Conservation (phyloP, 148 eudicot genomes). For the Vaccinium macrocarpon region DNA sequence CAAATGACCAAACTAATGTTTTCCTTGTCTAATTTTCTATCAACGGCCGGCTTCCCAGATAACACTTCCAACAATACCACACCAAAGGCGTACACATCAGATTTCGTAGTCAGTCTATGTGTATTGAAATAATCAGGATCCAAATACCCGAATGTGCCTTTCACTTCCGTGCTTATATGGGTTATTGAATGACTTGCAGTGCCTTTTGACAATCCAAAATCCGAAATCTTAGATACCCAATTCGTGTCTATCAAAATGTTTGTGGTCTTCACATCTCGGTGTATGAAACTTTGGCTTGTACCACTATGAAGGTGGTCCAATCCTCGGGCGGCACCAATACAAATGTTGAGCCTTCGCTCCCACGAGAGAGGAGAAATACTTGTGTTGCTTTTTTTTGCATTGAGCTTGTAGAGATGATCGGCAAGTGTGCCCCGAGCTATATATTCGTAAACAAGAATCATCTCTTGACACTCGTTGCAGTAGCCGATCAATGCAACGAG, state of each 20-base stretch:
- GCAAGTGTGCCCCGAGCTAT: not conserved
- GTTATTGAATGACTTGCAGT: too few species aligned
- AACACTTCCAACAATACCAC: too few species aligned
- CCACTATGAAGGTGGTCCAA: not conserved
- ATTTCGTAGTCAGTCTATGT: too few species aligned
- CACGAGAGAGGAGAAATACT: not conserved
- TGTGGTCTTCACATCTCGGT: constrained; percentile 5
- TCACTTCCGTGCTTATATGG: too few species aligned
- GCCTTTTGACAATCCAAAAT: too few species aligned
- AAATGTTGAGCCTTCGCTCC: not conserved
- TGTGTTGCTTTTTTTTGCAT: not conserved
- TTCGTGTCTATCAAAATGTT: not conserved
- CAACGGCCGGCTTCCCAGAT: too few species aligned
- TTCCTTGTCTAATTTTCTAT: too few species aligned
- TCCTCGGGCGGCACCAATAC: constrained; percentile 3
- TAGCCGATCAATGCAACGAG: not conserved
- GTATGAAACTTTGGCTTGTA: not conserved
- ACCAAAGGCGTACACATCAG: too few species aligned
- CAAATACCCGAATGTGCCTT: too few species aligned
- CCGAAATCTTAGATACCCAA: constrained; percentile 18
- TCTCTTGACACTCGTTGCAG: not conserved
- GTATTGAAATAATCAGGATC: too few species aligned
- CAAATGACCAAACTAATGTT: too few species aligned
- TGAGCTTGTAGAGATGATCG: not conserved
- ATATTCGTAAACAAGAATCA: not conserved